Conservation (phyloP, 257 asterid species). For the Agastache rugosa region DNA sequence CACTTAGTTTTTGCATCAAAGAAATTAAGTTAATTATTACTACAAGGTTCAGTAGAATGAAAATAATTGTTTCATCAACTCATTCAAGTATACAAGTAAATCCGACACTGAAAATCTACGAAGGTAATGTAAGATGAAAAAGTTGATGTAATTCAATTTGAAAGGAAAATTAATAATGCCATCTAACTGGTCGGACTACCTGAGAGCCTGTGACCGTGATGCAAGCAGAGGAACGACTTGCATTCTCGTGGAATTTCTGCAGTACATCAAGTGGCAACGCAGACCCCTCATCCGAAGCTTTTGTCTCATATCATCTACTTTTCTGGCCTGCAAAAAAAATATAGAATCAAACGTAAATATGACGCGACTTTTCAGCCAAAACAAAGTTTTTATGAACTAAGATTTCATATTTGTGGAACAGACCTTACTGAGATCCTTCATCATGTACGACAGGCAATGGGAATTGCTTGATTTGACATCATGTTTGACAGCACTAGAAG, state of each 20-base stretch:
- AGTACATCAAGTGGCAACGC: slow-evolving; percentile 86
- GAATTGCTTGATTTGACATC: slow-evolving; percentile 68
- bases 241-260: slow-evolving; percentile 84
- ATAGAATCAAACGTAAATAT: neutral
- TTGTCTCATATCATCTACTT: slow-evolving; percentile 85
- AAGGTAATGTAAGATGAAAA: neutral
- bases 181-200: slow-evolving; percentile 45
- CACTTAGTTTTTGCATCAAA: neutral
- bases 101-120: neutral
- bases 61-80: neutral
- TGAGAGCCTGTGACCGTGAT: slow-evolving; percentile 90
- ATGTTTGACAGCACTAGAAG: slow-evolving; percentile 48
- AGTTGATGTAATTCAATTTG: neutral
- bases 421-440: slow-evolving; percentile 74
- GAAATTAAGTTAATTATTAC: neutral
- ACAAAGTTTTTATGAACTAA: neutral
- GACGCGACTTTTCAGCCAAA: neutral
- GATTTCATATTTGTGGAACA: neutral
- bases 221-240: slow-evolving; percentile 88
- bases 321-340: slow-evolving; percentile 62
- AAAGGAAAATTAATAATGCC: neutral
- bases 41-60: neutral
- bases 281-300: slow-evolving; percentile 91
- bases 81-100: neutral
- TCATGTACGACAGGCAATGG: slow-evolving; percentile 75